Base-by-base conservation (phyloP, 495 filamentous ascomycete species). In the Pseudomonodictys pantanalensis region DNA sequence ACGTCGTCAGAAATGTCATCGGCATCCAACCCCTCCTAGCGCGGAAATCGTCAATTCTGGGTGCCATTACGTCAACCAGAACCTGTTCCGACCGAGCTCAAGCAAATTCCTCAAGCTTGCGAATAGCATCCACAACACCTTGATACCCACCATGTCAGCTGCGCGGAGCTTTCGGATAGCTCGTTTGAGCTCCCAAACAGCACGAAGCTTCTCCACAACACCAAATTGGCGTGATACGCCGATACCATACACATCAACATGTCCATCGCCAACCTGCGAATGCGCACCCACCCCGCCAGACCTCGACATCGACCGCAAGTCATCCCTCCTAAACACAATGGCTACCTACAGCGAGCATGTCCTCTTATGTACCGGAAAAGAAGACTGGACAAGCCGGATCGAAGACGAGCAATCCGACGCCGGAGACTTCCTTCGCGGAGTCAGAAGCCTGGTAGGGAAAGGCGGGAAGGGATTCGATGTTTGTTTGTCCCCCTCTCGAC, bases 341-440 rank as follows among this genome's bases (percentile, higher is more conserved):
- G 79, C 87, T 3, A 72, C 76, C n/a, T 93, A 96, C 70, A 78
- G 83, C 17, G 84, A 91, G 61, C 92, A 97, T 52, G 78, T 97
- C 3, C 69, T 98, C 2, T 77, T 97, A 15, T 88, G 83, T 56
- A 96, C 92, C 0, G 90, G 89, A 7, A 80, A 83, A 55, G 67
- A 76, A 20, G 89, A 97, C 71, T 98, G 93, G 93, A 79, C 79
- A 17, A 82, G 78, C 69, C 76, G 77, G 39, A 86, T 91, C 69
- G 76, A 86, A 71, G 70, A 96, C 79, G 82, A 87, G 50, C 55
- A 56, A 45, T 78, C 75, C 17, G 77, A 79, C 29, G 33, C 25
- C 8, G 80, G 75, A n/a, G 83, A 84, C 58, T 73, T 96, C 8
- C 88, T 86, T 1, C 82, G 86, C 46, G 81, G 83, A 38, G 68